Base-by-base conservation (phyloP, 805 yeast species). In the Candida yuanshanica region DNA sequence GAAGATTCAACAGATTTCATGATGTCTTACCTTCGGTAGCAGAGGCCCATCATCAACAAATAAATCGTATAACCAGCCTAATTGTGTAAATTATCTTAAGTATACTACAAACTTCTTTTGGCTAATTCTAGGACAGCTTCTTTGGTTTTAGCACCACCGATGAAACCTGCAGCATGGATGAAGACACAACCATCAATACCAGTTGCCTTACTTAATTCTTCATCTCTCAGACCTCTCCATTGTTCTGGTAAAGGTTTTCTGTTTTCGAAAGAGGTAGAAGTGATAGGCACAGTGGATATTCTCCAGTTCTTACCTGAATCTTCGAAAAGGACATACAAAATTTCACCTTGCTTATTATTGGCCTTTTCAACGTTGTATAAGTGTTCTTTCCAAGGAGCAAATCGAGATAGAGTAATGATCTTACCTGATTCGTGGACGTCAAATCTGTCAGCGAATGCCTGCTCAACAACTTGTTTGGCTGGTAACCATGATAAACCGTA, bases 201-300 rank as follows among this genome's bases (percentile, higher is more conserved):
- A 26, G 88, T 69, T 50, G 74, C 66, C 49, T 79, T 69, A 50
- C 84, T 76, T 51, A 93, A 72, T 31, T 71, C 84, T 23, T 85
- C 91, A 59, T 93, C 99, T 60, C 99, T 79, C 36, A 90, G 67
- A n/a, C 99, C 99, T 69, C 99, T 78, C 88, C 96, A 85, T 16
- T 78, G 74, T 62, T 85, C 93, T 12, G 96, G 97, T 44, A 93
- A 72, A 23, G 96, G 83, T 62, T 77, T 75, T 66, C 99, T 79
- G 58, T 87, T 85, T 48, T 80, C 84, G 59, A 93, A 93, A 13
- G 95, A 81, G 7, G 83, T 69, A 4, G 84, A 68, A 24, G 78
- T 70, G n/a, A 81, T 72, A n/a, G 96, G 82, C 20, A 91, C 97
- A 5, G 97, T 90, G 36, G 95, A 85, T 37, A 93, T 77, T 68